Base-by-base conservation (phyloP, 1,139 yeast genomes). In the Debaryomycetaceae sp. region DNA sequence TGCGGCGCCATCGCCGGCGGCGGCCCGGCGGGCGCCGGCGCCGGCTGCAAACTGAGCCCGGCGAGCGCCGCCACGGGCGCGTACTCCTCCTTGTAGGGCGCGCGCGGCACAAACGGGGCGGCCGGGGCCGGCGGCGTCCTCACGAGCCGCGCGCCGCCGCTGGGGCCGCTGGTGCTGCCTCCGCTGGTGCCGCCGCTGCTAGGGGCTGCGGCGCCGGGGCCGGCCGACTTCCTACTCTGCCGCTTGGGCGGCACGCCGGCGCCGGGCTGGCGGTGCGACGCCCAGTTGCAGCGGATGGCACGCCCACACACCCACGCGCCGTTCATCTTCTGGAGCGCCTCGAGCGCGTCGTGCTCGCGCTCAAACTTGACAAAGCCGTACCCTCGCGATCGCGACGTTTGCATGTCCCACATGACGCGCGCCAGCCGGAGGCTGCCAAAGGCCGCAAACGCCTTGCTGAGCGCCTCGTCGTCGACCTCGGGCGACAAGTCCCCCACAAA, bases 321-420 rank as follows among this genome's bases (percentile, higher is more conserved):
- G 52, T 83, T 81, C 89, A 83, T 83, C 15, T 78, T 60, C 33
- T 68, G 71, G 42, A 85, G 63, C 8, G 95, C 95, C 38, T 56
- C 56, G 43, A 81, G 85, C 1, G 96, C 96, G 42, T 85, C 93
- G 9, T 61, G 56, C 36, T 71, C 75, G 19, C 69, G 71, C 15
- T 65, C 56, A 49, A 86, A 88, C 1, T 94, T 81, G n/a, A 84
- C 94, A 58, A 88, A 88, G 1, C 96, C 96, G 50, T 86, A 88
- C 14, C 96, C 95, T 57, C 96, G 70, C 4, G 94, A 83, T 51
- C 95, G 66, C 22, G 94, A 89, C 15, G 94, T 83, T 51, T 83
- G 89, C 94, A 85, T 85, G 55, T 88, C 96, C 96, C 96, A 86
- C 95, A 88, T 88, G 23, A 88, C 95, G 45, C 86, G 89, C 12